Evolutionary conservation across 140 eudicot genomes (phyloP), one percentile per base, ranked within the genome.

Genomic region (Senecio squalidus): DNA sequence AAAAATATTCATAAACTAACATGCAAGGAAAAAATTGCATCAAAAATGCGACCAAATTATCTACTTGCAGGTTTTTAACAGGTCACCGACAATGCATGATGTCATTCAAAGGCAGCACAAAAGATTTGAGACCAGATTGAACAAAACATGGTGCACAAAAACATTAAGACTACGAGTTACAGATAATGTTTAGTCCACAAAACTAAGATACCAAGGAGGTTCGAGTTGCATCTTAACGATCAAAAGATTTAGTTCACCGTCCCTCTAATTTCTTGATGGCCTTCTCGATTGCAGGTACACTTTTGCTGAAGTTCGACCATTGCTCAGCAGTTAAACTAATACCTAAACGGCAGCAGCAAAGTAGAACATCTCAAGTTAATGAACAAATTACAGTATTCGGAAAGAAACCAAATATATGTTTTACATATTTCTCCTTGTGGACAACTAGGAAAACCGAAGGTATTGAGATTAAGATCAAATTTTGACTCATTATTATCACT

Each of bases 251-350:
- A 22, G n/a, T n/a, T n/a, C 69, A 58, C 74, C 77, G 78, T 21
- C 80, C 76, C 41, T 87, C 83, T 88, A 83, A 65, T 71, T 83
- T 91, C 76, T 62, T 74, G 75, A 91, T 81, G 64, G 98, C 98
- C 55, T 90, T 79, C 76, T 91, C 96, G 53, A 91, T 86, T 25
- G 70, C 94, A 29, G 98, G 91, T 45, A 86, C 78, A 67, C 77
- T 86, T 69, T 91, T 81, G 61, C 60, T 80, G 67, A 91, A 78
- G 67, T 82, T 22, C 20, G 80, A 64, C 98, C 98, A 90, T 69
- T 90, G 98, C 45, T 90, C 98, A 8, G 90, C 45, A 40, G 91
- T 80, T 83, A 90, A 81, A 74, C 91, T 81, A 66, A 90, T 90
- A 57, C 98, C 98, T 90, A 78, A 4, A 30, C 8, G 3, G 18